These are phyloP conservation scores for Nicotiana paniculata DNA, from an alignment of 257 asterid species.

Conservation along the genomic window DNA sequence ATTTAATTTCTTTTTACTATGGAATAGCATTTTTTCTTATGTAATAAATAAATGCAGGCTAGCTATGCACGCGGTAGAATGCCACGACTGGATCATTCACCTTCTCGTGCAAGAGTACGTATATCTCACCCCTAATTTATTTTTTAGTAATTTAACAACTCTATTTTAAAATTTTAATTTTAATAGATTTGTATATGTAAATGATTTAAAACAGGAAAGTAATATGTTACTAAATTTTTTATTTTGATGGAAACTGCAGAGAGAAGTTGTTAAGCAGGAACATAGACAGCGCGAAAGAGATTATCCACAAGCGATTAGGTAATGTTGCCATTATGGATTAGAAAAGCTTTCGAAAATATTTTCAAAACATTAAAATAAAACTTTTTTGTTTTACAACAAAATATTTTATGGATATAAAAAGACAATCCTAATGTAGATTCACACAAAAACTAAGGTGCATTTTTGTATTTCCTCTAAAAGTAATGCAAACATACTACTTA, in stretches of 20 bases:
- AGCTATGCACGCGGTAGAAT: background rate
- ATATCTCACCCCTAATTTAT: background rate
- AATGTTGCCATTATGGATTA: background rate
- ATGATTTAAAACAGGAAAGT: background rate
- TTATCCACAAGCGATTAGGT: background rate
- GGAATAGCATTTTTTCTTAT: background rate
- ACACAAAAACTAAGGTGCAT: background rate
- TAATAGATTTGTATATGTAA: too few species aligned
- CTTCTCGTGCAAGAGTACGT: background rate
- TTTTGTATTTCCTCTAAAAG: background rate
- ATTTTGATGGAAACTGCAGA: background rate
- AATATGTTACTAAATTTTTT: background rate
- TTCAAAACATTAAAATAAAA: background rate
- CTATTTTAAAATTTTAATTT: background rate
- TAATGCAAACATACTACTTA: too few species aligned
- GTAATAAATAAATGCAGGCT: background rate
- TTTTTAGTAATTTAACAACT: background rate
- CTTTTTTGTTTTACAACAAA: background rate
- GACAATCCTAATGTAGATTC: background rate
- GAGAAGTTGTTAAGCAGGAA: background rate
- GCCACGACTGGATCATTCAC: background rate
- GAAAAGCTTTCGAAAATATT: background rate
- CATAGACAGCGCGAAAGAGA: background rate
- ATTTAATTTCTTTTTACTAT: background rate
- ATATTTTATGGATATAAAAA: background rate